phyloP scores from a whole-genome alignment of 805 yeast genomes.

The Suhomyces faveliae region DNA sequence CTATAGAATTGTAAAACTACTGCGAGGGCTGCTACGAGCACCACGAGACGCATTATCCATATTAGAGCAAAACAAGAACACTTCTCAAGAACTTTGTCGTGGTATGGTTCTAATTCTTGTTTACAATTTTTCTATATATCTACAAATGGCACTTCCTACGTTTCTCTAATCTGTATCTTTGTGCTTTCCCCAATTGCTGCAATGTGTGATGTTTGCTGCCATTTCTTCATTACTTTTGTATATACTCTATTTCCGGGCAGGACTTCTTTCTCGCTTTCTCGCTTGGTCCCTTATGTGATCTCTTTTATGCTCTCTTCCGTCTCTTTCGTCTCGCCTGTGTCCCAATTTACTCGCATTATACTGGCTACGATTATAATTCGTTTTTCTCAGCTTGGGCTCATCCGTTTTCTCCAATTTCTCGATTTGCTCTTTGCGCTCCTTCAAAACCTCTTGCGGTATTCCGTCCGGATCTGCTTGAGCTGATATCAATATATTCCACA shows the following conservation, averaged over 20 bases:
- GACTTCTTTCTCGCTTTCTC: conserved; percentile 10
- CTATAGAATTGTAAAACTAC: too few relatives aligned
- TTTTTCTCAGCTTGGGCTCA: conserved; percentile 12
- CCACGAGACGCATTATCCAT: too few relatives aligned
- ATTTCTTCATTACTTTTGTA: background rate
- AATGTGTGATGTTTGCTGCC: background rate
- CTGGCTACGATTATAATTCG: conserved; percentile 29
- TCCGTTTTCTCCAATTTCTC: conserved; percentile 5
- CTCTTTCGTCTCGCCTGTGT: conserved; percentile 5
- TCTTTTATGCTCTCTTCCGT: background rate
- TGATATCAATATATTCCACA: conserved; percentile 45
- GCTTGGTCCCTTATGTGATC: background rate
- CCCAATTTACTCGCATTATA: conserved; percentile 10
- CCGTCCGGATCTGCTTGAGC: conserved; percentile 49
- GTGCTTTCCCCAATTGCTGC: background rate
- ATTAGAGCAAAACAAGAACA: too few relatives aligned
- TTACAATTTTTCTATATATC: too few relatives aligned
- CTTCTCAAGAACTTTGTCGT: too few relatives aligned
- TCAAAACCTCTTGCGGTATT: conserved; percentile 37
- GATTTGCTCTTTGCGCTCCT: conserved; percentile 17
- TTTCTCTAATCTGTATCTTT: too few relatives aligned
- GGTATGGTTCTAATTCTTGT: too few relatives aligned
- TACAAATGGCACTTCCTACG: too few relatives aligned
- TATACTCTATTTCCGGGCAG: background rate
- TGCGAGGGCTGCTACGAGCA: too few relatives aligned